Base-by-base conservation (phyloP, 1,284 basidiomycete species). In the Ceratobasidium sp. region DNA sequence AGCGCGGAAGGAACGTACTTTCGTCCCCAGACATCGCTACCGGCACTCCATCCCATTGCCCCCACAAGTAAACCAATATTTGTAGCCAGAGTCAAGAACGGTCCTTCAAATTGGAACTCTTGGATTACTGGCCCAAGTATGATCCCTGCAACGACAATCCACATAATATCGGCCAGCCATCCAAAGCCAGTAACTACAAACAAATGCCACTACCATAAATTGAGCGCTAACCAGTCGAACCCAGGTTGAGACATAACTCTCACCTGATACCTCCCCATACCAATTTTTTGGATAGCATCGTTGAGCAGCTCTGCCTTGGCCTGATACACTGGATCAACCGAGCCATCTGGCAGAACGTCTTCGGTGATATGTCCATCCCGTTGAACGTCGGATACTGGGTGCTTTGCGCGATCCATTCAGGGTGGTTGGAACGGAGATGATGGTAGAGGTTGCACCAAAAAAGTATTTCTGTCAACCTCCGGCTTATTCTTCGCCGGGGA, bases 231-330 rank as follows among this genome's bases (percentile, higher is more conserved):
- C n/a, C 52, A 23, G 23, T 69, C 71, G 50, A 26, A 15, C 23
- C n/a, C 20, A 59, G 50, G 76, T 70, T 40, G 61, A 67, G 33
- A 33, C 4, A 33, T 33, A 4, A 33, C 20, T 33, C 87, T 57
- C 78, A 89, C 89, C 85, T 93, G 92, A 81, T 93, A 93, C 76
- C 86, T 88, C 4, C 92, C 92, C 89, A 93, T 92, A 4, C 92
- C 92, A 61, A 93, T 90, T 71, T 91, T 89, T 82, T 91, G 90
- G 13, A 94, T 85, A 0, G 91, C 92, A 73, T 89, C 87, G 79
- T 93, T 93, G 77, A 93, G 83, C 9, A 92, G 84, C 4, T 86
- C 84, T 0, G 91, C 90, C 80, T 93, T 93, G 26, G 87, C 89
- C 77, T 88, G 87, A 80, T 93, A 93, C 0, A 91, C 85, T 0